These are phyloP conservation scores for Selaginella tamariscina DNA, from an alignment of 75 land plant genomes.

Conservation along the genomic window DNA sequence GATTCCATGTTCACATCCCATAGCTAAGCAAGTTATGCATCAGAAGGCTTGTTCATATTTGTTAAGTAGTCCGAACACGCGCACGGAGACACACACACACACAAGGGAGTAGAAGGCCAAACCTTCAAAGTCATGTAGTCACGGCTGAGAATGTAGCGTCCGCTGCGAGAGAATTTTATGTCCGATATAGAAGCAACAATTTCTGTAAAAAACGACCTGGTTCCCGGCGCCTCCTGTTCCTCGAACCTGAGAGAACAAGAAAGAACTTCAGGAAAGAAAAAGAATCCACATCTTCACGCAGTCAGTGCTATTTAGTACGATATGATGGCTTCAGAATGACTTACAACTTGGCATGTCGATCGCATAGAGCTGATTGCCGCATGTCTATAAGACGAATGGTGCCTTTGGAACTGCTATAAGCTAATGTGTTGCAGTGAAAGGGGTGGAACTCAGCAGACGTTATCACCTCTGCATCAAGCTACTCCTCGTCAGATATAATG, in stretches of 20 bases:
- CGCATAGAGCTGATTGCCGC: slow-evolving; percentile 93
- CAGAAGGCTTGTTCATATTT: background rate
- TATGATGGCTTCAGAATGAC: too few relatives aligned
- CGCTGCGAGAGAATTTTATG: slow-evolving; percentile 63
- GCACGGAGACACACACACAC: background rate
- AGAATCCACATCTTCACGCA: too few relatives aligned
- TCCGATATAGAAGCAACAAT: slow-evolving; percentile 75
- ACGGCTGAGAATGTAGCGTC: slow-evolving; percentile 69
- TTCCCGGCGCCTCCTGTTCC: slow-evolving; percentile 43
- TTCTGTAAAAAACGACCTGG: slow-evolving; percentile 79
- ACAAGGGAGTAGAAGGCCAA: slow-evolving; percentile 7
- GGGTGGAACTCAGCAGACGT: slow-evolving; percentile 99
- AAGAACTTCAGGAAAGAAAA: background rate
- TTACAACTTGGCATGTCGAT: slow-evolving; percentile 76
- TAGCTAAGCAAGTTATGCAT: slow-evolving; percentile 32
- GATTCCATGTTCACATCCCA: slow-evolving; percentile 81
- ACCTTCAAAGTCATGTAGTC: slow-evolving; percentile 91
- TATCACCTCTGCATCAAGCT: slow-evolving; percentile 63
- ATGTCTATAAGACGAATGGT: slow-evolving; percentile 83
- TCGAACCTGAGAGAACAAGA: slow-evolving; percentile 40
- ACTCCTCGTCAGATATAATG: background rate
- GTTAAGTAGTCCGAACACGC: background rate
- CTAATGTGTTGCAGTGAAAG: slow-evolving; percentile 70
- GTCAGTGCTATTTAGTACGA: too few relatives aligned
- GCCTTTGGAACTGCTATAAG: slow-evolving; percentile 94